These are phyloP conservation scores for Dendrobium catenatum DNA, from an alignment of 106 monocot genomes.

Conservation along the genomic window DNA sequence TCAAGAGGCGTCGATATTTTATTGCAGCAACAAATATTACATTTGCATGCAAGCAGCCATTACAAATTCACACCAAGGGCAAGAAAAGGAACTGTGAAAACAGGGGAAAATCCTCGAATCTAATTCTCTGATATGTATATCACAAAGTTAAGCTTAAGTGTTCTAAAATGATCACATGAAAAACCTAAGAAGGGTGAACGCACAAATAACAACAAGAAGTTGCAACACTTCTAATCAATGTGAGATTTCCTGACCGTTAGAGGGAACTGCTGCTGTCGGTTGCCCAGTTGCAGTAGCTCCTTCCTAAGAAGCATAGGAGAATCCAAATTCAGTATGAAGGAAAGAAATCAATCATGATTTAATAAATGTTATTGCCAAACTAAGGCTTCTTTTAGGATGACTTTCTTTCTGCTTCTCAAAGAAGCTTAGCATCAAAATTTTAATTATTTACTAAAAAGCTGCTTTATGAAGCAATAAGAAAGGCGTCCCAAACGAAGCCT, in stretches of 20 bases:
- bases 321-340: background rate
- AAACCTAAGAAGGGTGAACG: background rate
- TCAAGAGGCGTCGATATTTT: too few relatives aligned
- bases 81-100: background rate
- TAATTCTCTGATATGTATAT: background rate
- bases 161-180: background rate
- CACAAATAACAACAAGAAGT: background rate
- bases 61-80: background rate
- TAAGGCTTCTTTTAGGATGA: too few relatives aligned
- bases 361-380: background rate
- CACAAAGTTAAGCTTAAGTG: background rate
- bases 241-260: background rate
- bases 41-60: background rate
- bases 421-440: too few relatives aligned
- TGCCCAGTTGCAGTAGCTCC: background rate
- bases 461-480: too few relatives aligned
- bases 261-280: background rate
- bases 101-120: background rate
- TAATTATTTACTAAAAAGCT: too few relatives aligned
- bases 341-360: background rate
- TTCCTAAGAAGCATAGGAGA: background rate
- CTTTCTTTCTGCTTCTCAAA: too few relatives aligned
- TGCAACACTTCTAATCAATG: background rate
- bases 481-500: too few relatives aligned
- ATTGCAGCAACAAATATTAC: background rate